These are phyloP conservation scores for Castanea sativa DNA, from an alignment of 306 rosid genomes.

Conservation along the genomic window DNA sequence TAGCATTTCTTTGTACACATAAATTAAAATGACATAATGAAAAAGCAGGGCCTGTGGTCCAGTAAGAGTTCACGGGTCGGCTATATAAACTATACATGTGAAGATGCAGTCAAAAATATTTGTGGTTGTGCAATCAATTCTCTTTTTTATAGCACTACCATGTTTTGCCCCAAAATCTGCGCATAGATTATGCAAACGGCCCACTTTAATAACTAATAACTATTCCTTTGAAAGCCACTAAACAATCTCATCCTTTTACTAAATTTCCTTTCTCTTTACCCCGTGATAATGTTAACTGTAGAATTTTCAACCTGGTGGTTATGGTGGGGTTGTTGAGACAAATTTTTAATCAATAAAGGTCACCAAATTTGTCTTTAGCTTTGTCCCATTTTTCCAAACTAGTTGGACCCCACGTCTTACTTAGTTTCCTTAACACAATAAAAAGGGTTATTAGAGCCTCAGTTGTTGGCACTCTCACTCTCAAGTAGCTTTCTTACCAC, in stretches of 20 bases:
- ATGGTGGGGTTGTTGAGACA: background rate
- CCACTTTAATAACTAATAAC: background rate
- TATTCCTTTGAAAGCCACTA: background rate
- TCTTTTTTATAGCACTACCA: background rate
- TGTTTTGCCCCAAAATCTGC: background rate
- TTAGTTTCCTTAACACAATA: slow-evolving; percentile 6
- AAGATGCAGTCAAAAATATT: background rate
- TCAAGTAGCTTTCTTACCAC: background rate
- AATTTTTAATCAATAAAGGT: background rate
- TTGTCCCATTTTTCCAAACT: slow-evolving; percentile 8
- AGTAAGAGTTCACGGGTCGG: background rate
- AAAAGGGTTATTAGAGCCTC: slow-evolving; percentile 6
- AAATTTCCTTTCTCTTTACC: background rate
- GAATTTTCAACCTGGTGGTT: background rate
- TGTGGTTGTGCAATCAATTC: background rate
- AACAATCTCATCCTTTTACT: background rate
- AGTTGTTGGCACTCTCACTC: background rate
- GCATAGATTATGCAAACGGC: background rate
- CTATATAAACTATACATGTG: background rate
- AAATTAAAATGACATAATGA: too few relatives aligned
- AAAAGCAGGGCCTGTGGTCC: background rate
- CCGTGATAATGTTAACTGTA: background rate
- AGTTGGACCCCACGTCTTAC: slow-evolving; percentile 1
- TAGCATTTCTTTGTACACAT: background rate
- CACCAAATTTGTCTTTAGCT: background rate